Evolutionary conservation across 192 early-diverging fungal genomes (phyloP).

Genomic region (Mortierella claussenii): DNA sequence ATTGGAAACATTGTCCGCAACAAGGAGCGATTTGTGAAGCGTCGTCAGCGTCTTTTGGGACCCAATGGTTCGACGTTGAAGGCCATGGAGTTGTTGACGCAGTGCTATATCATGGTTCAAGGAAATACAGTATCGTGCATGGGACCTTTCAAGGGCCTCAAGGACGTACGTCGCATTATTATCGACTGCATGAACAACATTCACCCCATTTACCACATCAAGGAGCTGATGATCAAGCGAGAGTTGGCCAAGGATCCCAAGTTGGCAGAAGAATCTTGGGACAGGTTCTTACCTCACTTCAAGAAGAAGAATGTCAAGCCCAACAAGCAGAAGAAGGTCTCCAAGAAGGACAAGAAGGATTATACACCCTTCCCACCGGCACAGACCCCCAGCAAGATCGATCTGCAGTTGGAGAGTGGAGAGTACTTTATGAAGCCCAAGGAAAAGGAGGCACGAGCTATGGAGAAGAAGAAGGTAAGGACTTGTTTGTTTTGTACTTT

Average conservation of each 20-base stretch:
- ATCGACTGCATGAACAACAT: slow-evolving; percentile 99
- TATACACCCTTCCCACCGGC: slow-evolving; percentile 92
- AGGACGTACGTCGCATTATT: slow-evolving; percentile 89
- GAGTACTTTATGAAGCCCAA: slow-evolving; percentile 93
- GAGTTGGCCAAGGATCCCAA: slow-evolving; percentile 98
- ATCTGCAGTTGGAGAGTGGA: slow-evolving; percentile 92
- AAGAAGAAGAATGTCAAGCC: slow-evolving; percentile 88
- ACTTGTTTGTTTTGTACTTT: too few species aligned
- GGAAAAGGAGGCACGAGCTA: slow-evolving; percentile 70
- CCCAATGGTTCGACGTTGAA: slow-evolving; percentile 96
- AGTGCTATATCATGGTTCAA: slow-evolving; percentile 98
- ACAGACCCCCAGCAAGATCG: slow-evolving; percentile 86
- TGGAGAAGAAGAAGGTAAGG: slow-evolving; percentile 76
- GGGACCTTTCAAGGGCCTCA: slow-evolving; percentile 91
- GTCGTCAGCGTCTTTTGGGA: slow-evolving; percentile 93
- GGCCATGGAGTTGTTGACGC: slow-evolving; percentile 95
- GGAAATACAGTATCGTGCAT: slow-evolving; percentile 96
- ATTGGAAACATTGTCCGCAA: slow-evolving; percentile 95
- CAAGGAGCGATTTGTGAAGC: slow-evolving; percentile 98
- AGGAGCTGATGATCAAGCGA: slow-evolving; percentile 98
- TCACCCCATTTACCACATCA: slow-evolving; percentile 99
- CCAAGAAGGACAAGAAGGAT: slow-evolving; percentile 80
- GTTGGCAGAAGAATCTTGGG: slow-evolving; percentile 94
- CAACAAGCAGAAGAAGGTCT: slow-evolving; percentile 67
- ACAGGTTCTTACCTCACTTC: slow-evolving; percentile 96